Conservation (phyloP, 805 yeast genomes). For the Kregervanrija fluxuum region DNA sequence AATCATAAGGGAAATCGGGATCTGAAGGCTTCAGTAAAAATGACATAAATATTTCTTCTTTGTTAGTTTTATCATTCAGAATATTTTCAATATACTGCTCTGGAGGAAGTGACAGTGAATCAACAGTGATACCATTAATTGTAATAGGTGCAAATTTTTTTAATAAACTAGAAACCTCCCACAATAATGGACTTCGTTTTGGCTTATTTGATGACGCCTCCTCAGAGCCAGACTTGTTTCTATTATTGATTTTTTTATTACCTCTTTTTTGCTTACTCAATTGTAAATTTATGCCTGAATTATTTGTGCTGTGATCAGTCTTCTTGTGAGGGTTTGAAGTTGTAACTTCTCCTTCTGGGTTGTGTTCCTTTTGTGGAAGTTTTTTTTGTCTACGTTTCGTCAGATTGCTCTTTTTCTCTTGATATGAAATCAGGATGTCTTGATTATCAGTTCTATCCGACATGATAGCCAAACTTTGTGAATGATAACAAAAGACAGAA, state of each 20-base stretch:
- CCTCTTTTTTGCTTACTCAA: neutral
- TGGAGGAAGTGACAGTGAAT: slow-evolving; percentile 13
- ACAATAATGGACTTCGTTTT: slow-evolving; percentile 6
- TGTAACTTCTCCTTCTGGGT: no score
- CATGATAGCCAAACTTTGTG: no score
- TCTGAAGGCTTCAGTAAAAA: slow-evolving; percentile 50
- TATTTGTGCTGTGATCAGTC: no score
- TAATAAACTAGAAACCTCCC: slow-evolving; percentile 19
- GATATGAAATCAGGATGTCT: no score
- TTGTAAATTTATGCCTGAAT: neutral
- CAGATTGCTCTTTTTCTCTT: no score
- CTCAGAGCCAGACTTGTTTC: neutral
- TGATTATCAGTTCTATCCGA: no score
- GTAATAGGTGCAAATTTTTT: slow-evolving; percentile 20
- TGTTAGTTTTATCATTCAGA: slow-evolving; percentile 8
- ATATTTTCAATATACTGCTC: slow-evolving; percentile 13
- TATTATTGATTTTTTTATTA: neutral
- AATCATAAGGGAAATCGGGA: slow-evolving; percentile 67
- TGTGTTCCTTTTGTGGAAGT: no score
- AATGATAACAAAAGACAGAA: no score
- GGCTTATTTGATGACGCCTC: neutral
- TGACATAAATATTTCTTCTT: slow-evolving; percentile 32
- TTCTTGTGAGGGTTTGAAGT: no score
- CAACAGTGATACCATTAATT: slow-evolving; percentile 23
- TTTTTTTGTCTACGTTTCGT: no score